A percentile compares a stretch with the other conserved stretches of the same genome.
These are phyloP conservation scores for Colletotrichum sp. DNA, from an alignment of 2,329 filamentous ascomycete species.

Conservation along the genomic window DNA sequence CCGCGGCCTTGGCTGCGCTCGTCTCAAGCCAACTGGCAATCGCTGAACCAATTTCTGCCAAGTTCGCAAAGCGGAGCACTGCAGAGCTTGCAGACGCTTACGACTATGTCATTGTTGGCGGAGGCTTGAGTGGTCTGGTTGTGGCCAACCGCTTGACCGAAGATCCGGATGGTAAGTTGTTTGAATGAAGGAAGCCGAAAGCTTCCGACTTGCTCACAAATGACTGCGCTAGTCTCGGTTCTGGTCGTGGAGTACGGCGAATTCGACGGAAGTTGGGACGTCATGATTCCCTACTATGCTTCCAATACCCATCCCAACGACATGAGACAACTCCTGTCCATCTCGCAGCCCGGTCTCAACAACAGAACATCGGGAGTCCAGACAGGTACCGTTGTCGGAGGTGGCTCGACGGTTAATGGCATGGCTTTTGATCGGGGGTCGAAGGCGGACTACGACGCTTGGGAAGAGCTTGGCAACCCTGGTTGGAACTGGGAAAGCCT, in stretches of 20 bases:
- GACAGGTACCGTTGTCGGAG: conserved; percentile 26
- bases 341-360: conserved; percentile 31
- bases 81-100: conserved; percentile 20
- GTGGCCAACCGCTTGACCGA: conserved; percentile 40
- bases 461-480: conserved; percentile 45
- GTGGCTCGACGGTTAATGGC: conserved; percentile 33
- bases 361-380: conserved; percentile 27
- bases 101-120: conserved; percentile 43
- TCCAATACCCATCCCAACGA: conserved; percentile 21
- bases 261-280: conserved; percentile 8
- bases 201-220: neutral
- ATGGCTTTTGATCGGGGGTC: conserved; percentile 51
- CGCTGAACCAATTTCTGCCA: neutral
- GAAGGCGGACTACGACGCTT: conserved; percentile 45
- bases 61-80: neutral
- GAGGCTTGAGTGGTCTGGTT: conserved; percentile 38
- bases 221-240: conserved; percentile 23
- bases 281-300: conserved; percentile 16
- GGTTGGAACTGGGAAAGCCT: conserved; percentile 51
- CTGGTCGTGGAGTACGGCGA: conserved; percentile 30
- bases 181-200: neutral
- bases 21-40: neutral
- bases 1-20: neutral
- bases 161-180: conserved; percentile 25
- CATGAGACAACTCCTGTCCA: conserved; percentile 32